Percentiles rank a stretch among this genome's conserved stretches.
These are phyloP conservation scores for Podospora sp. DNA, from an alignment of 495 filamentous ascomycete species.

Conservation along the genomic window DNA sequence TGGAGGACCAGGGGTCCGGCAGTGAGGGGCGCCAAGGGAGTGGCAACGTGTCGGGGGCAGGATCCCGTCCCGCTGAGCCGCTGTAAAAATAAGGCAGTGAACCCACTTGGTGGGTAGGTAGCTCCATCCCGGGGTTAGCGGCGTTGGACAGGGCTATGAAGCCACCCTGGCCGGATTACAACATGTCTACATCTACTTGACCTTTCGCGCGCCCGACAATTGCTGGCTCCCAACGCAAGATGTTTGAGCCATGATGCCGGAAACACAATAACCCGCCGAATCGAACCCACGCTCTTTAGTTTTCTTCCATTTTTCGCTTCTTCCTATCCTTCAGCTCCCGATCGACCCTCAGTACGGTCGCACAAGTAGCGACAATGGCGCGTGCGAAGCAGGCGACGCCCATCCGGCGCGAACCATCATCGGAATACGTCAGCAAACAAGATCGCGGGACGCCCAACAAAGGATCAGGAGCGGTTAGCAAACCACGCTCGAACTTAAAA, in stretches of 20 bases:
- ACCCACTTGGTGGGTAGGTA: background rate
- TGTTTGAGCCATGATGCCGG: background rate
- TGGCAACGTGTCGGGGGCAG: background rate
- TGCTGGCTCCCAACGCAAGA: background rate
- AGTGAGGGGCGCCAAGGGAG: background rate
- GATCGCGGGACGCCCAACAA: constrained; percentile 41
- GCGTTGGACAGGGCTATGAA: constrained; percentile 12
- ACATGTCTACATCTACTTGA: constrained; percentile 7
- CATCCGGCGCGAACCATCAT: constrained; percentile 65
- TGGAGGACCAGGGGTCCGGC: background rate
- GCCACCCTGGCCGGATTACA: constrained; percentile 30
- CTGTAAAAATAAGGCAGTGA: background rate
- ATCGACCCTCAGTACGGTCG: background rate
- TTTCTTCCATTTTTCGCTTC: background rate
- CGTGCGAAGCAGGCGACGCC: constrained; percentile 71
- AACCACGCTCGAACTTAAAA: constrained; percentile 11
- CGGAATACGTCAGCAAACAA: constrained; percentile 55
- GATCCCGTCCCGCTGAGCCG: background rate
- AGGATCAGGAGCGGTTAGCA: constrained; percentile 13
- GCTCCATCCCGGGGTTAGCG: background rate
- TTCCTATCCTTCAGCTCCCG: constrained; percentile 5
- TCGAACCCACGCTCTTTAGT: background rate
- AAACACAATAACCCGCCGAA: background rate
- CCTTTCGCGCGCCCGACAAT: background rate
- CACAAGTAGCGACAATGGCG: constrained; percentile 55